Percentiles rank a stretch among this genome's conserved stretches.
Evolutionary conservation across 163 green algal species (phyloP).

Genomic region (Volvox carteri): DNA sequence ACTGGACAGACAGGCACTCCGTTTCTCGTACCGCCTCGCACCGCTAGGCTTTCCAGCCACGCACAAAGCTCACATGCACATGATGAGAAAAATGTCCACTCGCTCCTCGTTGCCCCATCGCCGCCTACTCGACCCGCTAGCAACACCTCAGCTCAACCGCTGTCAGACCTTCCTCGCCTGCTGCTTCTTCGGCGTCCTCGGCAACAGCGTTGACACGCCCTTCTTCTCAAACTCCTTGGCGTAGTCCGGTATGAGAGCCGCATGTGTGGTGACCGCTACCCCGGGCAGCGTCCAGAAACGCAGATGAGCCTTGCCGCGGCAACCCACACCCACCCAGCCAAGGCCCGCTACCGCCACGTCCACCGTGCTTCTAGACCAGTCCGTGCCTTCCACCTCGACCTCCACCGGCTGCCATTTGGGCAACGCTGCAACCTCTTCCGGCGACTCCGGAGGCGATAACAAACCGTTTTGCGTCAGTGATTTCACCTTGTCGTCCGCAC

Average conservation of each 20-base stretch:
- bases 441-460: slow-evolving; percentile 80
- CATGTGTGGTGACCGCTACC: slow-evolving; percentile 86
- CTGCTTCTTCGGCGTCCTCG: background rate
- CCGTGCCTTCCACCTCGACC: slow-evolving; percentile 71
- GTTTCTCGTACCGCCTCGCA: no score
- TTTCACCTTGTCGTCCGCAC: slow-evolving; percentile 79
- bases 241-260: slow-evolving; percentile 90
- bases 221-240: slow-evolving; percentile 77
- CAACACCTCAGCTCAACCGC: background rate
- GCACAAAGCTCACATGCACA: no score
- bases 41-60: no score
- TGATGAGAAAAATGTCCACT: no score
- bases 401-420: slow-evolving; percentile 41
- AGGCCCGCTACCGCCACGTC: slow-evolving; percentile 95
- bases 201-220: slow-evolving; percentile 69
- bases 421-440: slow-evolving; percentile 39
- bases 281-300: slow-evolving; percentile 88
- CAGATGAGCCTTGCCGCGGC: slow-evolving; percentile 82
- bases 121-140: no score
- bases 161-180: background rate
- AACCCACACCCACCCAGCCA: slow-evolving; percentile 93
- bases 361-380: slow-evolving; percentile 82
- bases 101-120: no score
- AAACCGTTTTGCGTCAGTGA: slow-evolving; percentile 65
- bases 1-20: no score